Percentiles rank a stretch among this genome's conserved stretches.
These are phyloP conservation scores for Lactifluus rugatus DNA, from an alignment of 768 basidiomycete genomes.

Conservation along the genomic window DNA sequence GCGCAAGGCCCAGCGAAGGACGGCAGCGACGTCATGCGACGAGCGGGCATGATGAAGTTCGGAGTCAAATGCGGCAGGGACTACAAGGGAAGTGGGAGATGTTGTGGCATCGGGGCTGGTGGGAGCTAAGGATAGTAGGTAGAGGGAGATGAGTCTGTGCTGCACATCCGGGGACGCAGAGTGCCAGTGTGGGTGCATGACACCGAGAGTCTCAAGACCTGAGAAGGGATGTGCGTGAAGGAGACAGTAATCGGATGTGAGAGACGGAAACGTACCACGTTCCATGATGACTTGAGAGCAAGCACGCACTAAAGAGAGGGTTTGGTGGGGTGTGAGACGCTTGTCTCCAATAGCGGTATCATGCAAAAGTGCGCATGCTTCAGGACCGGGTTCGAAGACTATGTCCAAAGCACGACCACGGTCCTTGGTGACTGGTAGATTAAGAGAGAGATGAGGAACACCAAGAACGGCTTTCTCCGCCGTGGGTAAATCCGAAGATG, in stretches of 20 bases:
- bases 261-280: slow-evolving; percentile 39
- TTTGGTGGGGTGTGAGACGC: slow-evolving; percentile 51
- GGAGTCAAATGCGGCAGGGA: slow-evolving; percentile 46
- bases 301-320: slow-evolving; percentile 52
- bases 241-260: background rate
- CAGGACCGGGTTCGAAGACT: slow-evolving; percentile 52
- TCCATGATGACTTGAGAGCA: slow-evolving; percentile 59
- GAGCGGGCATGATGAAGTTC: slow-evolving; percentile 57
- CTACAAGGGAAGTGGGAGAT: slow-evolving; percentile 40
- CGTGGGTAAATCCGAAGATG: slow-evolving; percentile 28
- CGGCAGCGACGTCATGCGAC: slow-evolving; percentile 69
- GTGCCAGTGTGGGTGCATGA: slow-evolving; percentile 83
- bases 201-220: slow-evolving; percentile 76
- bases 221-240: slow-evolving; percentile 10
- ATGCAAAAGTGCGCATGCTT: slow-evolving; percentile 36
- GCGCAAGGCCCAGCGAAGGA: slow-evolving; percentile 72
- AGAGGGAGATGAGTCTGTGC: slow-evolving; percentile 58
- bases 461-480: slow-evolving; percentile 27
- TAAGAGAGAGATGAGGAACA: slow-evolving; percentile 52
- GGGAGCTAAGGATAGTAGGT: slow-evolving; percentile 52
- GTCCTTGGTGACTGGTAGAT: slow-evolving; percentile 45
- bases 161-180: slow-evolving; percentile 65
- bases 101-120: slow-evolving; percentile 38
- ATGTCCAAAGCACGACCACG: slow-evolving; percentile 41
- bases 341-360: slow-evolving; percentile 49